These are phyloP conservation scores for Crithidia mellificae DNA, from an alignment of 208 protist species.

Conservation along the genomic window DNA sequence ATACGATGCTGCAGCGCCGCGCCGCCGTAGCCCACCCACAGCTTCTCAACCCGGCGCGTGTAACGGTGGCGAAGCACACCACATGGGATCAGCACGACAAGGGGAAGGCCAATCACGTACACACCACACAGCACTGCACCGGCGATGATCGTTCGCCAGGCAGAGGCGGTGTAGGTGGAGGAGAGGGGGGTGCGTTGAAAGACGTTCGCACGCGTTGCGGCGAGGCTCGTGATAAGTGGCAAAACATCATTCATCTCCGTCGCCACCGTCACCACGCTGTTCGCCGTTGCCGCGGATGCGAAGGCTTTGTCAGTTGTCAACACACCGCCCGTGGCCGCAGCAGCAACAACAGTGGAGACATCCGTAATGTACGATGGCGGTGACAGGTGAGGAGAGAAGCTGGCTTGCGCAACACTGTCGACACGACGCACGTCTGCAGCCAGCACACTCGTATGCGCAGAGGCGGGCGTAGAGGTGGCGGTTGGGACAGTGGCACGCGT, in stretches of 20 bases:
- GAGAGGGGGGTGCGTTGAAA: background rate
- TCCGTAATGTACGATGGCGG: no score
- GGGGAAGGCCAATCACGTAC: background rate
- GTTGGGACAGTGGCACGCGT: background rate
- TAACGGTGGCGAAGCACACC: constrained; percentile 5
- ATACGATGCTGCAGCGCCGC: no score
- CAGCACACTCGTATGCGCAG: no score
- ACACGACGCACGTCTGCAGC: no score
- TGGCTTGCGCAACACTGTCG: no score
- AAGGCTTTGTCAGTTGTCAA: no score
- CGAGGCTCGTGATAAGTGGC: constrained; percentile 15
- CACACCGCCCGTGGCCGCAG: no score
- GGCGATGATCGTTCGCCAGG: constrained; percentile 20
- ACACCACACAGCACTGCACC: constrained; percentile 24
- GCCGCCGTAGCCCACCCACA: constrained; percentile 2
- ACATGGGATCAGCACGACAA: constrained; percentile 14
- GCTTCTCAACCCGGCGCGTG: constrained; percentile 5
- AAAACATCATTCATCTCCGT: constrained; percentile 12
- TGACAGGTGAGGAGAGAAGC: no score
- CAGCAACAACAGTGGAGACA: no score
- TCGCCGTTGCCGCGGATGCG: no score
- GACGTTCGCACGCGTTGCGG: constrained; percentile 12
- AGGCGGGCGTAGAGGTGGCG: no score
- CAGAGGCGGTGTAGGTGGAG: background rate
- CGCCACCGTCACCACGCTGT: no score